Evolutionary conservation across 2,329 filamentous ascomycete species (phyloP), one percentile per base, ranked within the genome.

Genomic region (Microdochium trichocladiopsis): DNA sequence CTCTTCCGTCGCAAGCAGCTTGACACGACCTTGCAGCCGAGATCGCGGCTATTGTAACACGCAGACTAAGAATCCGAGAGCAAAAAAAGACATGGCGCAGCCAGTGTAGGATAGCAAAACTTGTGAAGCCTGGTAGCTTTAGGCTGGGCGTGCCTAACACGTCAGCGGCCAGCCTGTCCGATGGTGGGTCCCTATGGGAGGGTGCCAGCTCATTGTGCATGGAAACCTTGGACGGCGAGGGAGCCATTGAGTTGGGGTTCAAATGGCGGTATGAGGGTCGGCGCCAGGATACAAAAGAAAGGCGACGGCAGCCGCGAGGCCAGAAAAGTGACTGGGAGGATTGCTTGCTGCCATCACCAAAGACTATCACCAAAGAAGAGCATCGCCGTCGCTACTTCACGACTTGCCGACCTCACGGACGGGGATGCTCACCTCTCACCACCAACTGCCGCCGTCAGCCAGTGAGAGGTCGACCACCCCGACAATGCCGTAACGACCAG

Each of bases 191-290:
- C 64, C 63, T 62, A 62, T 67, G 57, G 58, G 62, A 60, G 62
- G 60, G 57, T 63, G 62, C 62, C 65, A 67, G 57, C 64, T 65
- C 65, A 67, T 61, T 65, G 57, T 66, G 65, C 65, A 67, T 66
- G 41, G 41, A 45, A 45, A 45, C 41, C 41, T 45, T 45, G 41
- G 41, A 45, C 41, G 41, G 41, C 41, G 41, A 45, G 41, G 41
- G 41, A 21, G 41, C 41, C 41, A 9, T 16, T 58, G 60, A 61
- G 54, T 57, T 62, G 57, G 59, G 56, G 60, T 59, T 60, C 57
- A 58, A 60, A 58, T 60, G 55, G 61, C 60, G 58, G 58, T 55
- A 58, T 50, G 52, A 54, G 66, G 66, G 66, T 62, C 3, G 16
- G 41, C 14, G n/a, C 18, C 21, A 23, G 41, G 21, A 45, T 45